These are phyloP conservation scores for Debaryomyces sp. DNA, from an alignment of 1,139 yeast species.

Conservation along the genomic window DNA sequence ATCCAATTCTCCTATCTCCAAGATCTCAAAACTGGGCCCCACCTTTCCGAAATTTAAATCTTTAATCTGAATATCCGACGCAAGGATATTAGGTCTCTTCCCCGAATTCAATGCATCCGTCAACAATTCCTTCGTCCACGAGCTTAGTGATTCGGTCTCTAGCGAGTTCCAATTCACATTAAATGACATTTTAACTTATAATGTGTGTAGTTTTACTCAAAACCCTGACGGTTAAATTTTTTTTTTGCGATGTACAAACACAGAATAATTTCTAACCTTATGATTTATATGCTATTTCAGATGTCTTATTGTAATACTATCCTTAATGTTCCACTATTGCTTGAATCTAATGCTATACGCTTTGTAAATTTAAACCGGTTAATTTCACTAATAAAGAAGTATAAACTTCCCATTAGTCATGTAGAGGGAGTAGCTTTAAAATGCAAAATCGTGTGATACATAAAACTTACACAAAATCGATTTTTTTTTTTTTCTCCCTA, in stretches of 20 bases:
- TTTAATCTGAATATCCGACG: slow-evolving; percentile 70
- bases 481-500: background rate
- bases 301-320: background rate
- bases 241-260: background rate
- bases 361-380: background rate
- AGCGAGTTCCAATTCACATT: slow-evolving; percentile 80
- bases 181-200: slow-evolving; percentile 60
- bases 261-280: background rate
- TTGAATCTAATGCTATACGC: background rate
- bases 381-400: background rate
- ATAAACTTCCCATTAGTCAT: background rate
- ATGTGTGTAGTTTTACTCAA: background rate
- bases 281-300: background rate
- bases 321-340: background rate
- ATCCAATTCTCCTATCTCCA: slow-evolving; percentile 85
- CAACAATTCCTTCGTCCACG: slow-evolving; percentile 68
- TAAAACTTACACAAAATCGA: slow-evolving; percentile 2
- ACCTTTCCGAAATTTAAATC: slow-evolving; percentile 77
- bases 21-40: slow-evolving; percentile 78
- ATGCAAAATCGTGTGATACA: slow-evolving; percentile 4
- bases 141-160: slow-evolving; percentile 66
- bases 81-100: slow-evolving; percentile 72
- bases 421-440: background rate
- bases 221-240: background rate
- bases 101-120: slow-evolving; percentile 81